Evolutionary conservation across 805 yeast species (phyloP).

Genomic region (Candida insectorum): DNA sequence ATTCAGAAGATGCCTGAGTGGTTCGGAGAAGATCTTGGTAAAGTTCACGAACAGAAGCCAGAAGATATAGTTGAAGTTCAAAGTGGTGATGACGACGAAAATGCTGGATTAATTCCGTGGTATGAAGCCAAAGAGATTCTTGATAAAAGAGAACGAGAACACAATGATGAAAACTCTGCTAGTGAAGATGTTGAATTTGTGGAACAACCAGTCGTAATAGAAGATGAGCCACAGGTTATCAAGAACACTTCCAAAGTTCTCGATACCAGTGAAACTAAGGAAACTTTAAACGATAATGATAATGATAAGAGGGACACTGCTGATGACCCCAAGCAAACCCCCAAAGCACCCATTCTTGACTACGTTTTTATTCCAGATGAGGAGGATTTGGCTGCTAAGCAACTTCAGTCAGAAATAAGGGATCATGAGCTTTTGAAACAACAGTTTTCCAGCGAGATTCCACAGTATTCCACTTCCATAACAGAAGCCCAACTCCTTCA

Average conservation of each 20-base stretch:
- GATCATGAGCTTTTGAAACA: slow-evolving; percentile 65
- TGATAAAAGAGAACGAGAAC: slow-evolving; percentile 13
- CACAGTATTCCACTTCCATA: slow-evolving; percentile 27
- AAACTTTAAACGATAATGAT: neutral
- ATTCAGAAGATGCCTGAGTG: slow-evolving; percentile 25
- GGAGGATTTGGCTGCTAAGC: slow-evolving; percentile 61
- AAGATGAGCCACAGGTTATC: neutral
- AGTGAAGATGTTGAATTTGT: slow-evolving; percentile 1
- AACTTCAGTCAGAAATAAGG: slow-evolving; percentile 63
- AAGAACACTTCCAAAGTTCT: neutral
- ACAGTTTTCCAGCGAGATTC: slow-evolving; percentile 19
- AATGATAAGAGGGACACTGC: neutral
- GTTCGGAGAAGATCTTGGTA: slow-evolving; percentile 19
- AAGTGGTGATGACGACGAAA: slow-evolving; percentile 27
- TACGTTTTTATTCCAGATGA: slow-evolving; percentile 77
- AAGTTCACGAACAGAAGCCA: slow-evolving; percentile 8
- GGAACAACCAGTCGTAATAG: neutral
- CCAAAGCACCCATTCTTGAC: slow-evolving; percentile 31
- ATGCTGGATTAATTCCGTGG: slow-evolving; percentile 51
- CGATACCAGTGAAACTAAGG: neutral
- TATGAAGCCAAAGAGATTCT: slow-evolving; percentile 39
- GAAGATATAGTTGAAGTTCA: slow-evolving; percentile 1
- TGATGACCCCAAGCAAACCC: neutral
- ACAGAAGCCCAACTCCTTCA: slow-evolving; percentile 49
- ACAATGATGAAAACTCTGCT: slow-evolving; percentile 12